phyloP scores from a whole-genome alignment of 495 filamentous ascomycete genomes.

The Aspergillus kassunensis region DNA sequence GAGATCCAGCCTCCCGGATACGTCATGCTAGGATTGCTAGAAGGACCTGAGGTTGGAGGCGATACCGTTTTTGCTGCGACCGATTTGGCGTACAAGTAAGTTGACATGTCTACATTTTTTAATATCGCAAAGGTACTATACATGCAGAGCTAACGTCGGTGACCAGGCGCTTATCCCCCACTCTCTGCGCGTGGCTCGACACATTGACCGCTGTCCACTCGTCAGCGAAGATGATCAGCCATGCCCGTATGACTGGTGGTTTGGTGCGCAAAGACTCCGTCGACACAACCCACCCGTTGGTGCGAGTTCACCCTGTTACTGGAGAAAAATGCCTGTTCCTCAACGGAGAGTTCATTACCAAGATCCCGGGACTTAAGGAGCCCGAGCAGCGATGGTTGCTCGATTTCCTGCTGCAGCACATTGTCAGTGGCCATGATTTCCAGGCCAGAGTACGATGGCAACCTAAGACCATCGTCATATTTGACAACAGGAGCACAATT shows the following conservation, averaged over 20 bases:
- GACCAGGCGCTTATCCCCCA: constrained; percentile 52
- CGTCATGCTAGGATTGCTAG: constrained; percentile 53
- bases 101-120: neutral
- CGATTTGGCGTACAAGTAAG: constrained; percentile 66
- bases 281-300: constrained; percentile 65
- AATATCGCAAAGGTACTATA: neutral
- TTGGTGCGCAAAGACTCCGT: constrained; percentile 68
- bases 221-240: constrained; percentile 69
- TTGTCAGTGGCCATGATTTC: constrained; percentile 78
- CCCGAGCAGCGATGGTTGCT: constrained; percentile 56
- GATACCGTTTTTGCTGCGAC: constrained; percentile 77
- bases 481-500: constrained; percentile 63
- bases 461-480: constrained; percentile 78
- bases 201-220: constrained; percentile 68
- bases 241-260: constrained; percentile 56
- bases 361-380: constrained; percentile 68
- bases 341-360: constrained; percentile 77
- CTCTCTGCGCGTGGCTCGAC: constrained; percentile 70
- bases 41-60: constrained; percentile 60
- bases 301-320: constrained; percentile 71
- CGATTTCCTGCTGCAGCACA: constrained; percentile 87
- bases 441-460: constrained; percentile 86
- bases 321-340: constrained; percentile 77
- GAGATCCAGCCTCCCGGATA: constrained; percentile 57
- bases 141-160: constrained; percentile 9